phyloP scores from a whole-genome alignment of 495 filamentous ascomycete species.

The Penicillium angulare region DNA sequence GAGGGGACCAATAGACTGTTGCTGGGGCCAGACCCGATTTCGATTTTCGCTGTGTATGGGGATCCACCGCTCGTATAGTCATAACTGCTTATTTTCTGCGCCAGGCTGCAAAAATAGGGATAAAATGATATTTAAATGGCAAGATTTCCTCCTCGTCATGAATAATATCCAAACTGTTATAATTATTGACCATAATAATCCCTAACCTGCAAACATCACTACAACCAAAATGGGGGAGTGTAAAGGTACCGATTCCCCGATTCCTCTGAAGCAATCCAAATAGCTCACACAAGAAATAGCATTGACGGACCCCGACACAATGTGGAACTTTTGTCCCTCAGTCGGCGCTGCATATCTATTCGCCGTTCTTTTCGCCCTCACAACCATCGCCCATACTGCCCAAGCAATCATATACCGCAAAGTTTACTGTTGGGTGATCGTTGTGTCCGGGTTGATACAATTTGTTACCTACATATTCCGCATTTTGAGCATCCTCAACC shows the following conservation, averaged over 20 bases:
- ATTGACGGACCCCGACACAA: not conserved
- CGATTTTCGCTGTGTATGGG: not conserved
- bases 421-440: conserved; percentile 53
- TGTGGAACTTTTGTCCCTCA: conserved; percentile 10
- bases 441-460: conserved; percentile 41
- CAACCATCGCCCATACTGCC: conserved; percentile 34
- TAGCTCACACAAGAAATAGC: conserved; percentile 1
- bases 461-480: conserved; percentile 38
- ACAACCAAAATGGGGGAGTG: conserved; percentile 1
- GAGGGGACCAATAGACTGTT: conserved; percentile 3
- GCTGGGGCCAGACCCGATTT: not conserved
- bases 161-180: not conserved
- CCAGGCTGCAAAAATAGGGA: too few species aligned
- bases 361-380: conserved; percentile 37
- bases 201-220: not conserved
- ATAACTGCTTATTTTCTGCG: too few species aligned
- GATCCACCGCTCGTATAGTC: not conserved
- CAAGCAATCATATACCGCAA: conserved; percentile 40
- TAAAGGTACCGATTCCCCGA: not conserved
- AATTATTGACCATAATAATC: not conserved
- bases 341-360: conserved; percentile 26
- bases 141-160: too few species aligned
- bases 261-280: not conserved
- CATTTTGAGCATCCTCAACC: conserved; percentile 22
- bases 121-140: too few species aligned